phyloP scores from a whole-genome alignment of 129 eudicot genomes.

The Centrapalus pauciflorus region DNA sequence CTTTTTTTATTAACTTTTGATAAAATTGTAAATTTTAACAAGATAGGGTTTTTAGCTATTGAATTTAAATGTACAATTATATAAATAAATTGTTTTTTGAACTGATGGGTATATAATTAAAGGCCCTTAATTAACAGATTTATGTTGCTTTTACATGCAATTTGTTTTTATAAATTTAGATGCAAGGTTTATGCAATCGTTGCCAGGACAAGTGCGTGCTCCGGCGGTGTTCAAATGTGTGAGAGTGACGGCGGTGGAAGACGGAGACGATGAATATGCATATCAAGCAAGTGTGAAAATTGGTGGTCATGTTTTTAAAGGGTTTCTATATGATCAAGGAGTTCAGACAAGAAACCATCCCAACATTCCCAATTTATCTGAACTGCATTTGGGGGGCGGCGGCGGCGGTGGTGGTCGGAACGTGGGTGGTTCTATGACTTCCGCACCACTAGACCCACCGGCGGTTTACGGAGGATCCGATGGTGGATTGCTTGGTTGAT shows the following conservation, averaged over 20 bases:
- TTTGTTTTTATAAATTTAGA: no score
- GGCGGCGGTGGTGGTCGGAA: constrained; percentile 40
- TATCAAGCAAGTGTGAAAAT: constrained; percentile 82
- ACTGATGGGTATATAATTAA: no score
- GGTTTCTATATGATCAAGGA: constrained; percentile 89
- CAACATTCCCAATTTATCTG: constrained; percentile 61
- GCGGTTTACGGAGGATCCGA: constrained; percentile 50
- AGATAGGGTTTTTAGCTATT: no score
- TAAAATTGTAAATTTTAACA: no score
- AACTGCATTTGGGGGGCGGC: constrained; percentile 63
- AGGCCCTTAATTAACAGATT: no score
- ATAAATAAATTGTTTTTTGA: no score
- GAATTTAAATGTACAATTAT: no score
- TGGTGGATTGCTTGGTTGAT: constrained; percentile 59
- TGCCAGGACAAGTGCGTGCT: constrained; percentile 83
- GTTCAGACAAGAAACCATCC: constrained; percentile 41
- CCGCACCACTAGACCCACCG: constrained; percentile 44
- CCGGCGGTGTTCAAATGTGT: constrained; percentile 95
- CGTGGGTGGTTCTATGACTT: constrained; percentile 33
- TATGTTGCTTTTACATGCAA: no score
- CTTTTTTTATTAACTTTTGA: no score
- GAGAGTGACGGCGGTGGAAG: constrained; percentile 78
- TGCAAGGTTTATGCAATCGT: constrained; percentile 56
- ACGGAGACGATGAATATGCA: constrained; percentile 85
- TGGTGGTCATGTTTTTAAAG: constrained; percentile 89